Conservation (phyloP, 495 filamentous ascomycete species). For the Daldinia concentrica region DNA sequence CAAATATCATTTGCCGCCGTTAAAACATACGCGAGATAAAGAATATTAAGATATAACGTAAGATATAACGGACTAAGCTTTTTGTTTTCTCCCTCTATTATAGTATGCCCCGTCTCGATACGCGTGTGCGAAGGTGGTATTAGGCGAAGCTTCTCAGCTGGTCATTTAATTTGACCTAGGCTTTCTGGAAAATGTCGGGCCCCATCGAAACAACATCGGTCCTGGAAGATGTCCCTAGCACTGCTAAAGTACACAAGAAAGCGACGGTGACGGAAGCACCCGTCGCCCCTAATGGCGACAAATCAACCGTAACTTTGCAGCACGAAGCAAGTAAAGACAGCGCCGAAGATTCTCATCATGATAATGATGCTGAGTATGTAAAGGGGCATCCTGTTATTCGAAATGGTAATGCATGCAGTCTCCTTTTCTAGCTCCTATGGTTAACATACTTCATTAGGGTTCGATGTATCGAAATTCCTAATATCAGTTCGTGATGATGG, state of each 20-base stretch:
- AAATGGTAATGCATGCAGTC: constrained; percentile 13
- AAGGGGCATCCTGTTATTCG: constrained; percentile 30
- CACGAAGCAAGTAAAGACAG: not conserved
- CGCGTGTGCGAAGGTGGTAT: not conserved
- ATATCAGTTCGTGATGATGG: constrained; percentile 58
- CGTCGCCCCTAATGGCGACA: not conserved
- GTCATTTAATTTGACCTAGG: not conserved
- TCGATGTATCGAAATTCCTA: constrained; percentile 40
- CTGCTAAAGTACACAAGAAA: not conserved
- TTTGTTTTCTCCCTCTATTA: not conserved
- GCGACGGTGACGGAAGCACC: constrained; percentile 17
- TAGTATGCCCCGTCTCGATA: not conserved
- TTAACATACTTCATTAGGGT: constrained; percentile 12
- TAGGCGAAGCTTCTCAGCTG: not conserved
- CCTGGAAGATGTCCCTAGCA: not conserved
- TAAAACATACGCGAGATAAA: not conserved
- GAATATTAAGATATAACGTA: not conserved
- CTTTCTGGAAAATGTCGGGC: constrained; percentile 20
- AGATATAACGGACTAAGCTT: not conserved
- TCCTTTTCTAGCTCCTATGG: not conserved
- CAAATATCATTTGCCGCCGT: not conserved
- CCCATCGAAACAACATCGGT: not conserved
- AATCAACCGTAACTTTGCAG: not conserved
- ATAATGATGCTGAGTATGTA: constrained; percentile 12
- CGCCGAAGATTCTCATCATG: constrained; percentile 11